These are phyloP conservation scores for Narthecium ossifragum DNA, from an alignment of 106 monocot species.

Conservation along the genomic window DNA sequence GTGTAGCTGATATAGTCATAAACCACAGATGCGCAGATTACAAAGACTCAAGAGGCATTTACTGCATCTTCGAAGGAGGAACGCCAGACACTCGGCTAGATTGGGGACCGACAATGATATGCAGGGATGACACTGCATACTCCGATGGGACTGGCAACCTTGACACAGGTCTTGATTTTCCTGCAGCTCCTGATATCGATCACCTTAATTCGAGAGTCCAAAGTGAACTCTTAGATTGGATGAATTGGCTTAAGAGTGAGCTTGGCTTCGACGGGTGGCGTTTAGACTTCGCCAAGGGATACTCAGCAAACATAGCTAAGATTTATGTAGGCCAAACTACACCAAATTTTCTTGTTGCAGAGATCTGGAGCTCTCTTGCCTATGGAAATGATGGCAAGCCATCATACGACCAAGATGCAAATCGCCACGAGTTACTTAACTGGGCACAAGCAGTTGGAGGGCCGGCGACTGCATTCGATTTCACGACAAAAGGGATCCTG, in stretches of 20 bases:
- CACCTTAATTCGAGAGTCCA: constrained; percentile 56
- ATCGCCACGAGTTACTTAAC: constrained; percentile 37
- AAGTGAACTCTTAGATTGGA: constrained; percentile 49
- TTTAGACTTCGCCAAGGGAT: constrained; percentile 62
- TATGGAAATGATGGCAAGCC: constrained; percentile 36
- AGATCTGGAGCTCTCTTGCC: constrained; percentile 47
- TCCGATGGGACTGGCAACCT: constrained; percentile 68
- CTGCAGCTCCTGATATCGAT: constrained; percentile 54
- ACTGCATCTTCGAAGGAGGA: constrained; percentile 73
- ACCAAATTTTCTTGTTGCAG: constrained; percentile 38
- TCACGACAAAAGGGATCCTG: constrained; percentile 69
- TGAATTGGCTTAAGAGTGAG: constrained; percentile 60
- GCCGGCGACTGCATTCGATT: constrained; percentile 44
- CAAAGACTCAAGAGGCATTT: constrained; percentile 46
- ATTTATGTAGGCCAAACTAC: constrained; percentile 25
- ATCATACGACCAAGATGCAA: constrained; percentile 33
- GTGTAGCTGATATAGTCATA: constrained; percentile 67
- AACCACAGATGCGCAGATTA: constrained; percentile 58
- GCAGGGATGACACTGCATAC: constrained; percentile 43
- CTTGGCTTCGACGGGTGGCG: constrained; percentile 68
- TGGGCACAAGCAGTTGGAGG: constrained; percentile 33
- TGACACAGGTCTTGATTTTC: constrained; percentile 50
- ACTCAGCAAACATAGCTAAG: constrained; percentile 35
- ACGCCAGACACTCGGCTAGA: constrained; percentile 59
- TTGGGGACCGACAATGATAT: constrained; percentile 69